phyloP scores from a whole-genome alignment of 73 alveolate genomes.

The Paramecium pentaurelia region DNA sequence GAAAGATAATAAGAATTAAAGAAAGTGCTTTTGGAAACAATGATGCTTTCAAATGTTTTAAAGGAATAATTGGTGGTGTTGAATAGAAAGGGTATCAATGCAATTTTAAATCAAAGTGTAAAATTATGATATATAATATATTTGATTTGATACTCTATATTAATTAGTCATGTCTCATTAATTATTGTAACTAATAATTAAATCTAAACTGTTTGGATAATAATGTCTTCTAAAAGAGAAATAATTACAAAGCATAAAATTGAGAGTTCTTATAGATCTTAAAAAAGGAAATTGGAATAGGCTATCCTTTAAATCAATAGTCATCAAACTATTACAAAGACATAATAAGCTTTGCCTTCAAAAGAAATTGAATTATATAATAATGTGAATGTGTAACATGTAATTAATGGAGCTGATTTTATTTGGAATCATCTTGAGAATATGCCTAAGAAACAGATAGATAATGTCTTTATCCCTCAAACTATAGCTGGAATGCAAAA shows the following conservation, averaged over 20 bases:
- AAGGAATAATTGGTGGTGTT: slow-evolving; percentile 50
- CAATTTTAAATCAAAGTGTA: background rate
- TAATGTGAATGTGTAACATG: background rate
- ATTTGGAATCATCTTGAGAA: slow-evolving; percentile 18
- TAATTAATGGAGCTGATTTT: background rate
- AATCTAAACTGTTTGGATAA: background rate
- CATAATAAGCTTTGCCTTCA: background rate
- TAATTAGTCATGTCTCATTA: background rate
- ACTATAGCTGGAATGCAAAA: background rate
- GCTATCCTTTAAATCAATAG: background rate
- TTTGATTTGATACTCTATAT: background rate
- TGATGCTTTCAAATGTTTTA: slow-evolving; percentile 53
- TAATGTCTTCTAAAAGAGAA: background rate
- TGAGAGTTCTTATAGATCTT: background rate
- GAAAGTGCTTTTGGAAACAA: slow-evolving; percentile 52
- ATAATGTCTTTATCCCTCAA: background rate
- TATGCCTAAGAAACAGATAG: background rate
- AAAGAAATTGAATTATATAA: background rate
- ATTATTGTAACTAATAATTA: background rate
- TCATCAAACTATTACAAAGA: background rate
- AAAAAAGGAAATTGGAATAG: background rate
- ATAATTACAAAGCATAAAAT: background rate
- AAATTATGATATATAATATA: background rate
- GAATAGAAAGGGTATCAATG: slow-evolving; percentile 26
- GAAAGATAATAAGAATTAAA: slow-evolving; percentile 56